A percentile compares a stretch with the other conserved stretches of the same genome.
phyloP scores from a whole-genome alignment of 768 basidiomycete genomes.

The Auricularia sp. region DNA sequence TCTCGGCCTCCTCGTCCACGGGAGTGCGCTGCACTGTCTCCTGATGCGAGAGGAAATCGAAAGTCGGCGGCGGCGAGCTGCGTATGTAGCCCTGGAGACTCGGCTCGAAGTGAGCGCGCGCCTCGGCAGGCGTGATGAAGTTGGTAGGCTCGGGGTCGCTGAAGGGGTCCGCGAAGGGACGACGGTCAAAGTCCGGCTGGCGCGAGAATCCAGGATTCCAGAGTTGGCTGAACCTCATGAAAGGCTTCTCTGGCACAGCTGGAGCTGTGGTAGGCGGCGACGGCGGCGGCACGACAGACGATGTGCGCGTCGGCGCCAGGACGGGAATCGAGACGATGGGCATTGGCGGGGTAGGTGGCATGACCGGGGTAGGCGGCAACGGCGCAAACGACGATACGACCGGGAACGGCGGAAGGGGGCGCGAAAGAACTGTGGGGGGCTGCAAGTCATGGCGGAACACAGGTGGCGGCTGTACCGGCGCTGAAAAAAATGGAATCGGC shows the following conservation, averaged over 20 bases:
- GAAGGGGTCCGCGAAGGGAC: background rate
- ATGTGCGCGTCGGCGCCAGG: background rate
- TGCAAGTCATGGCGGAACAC: too few species aligned
- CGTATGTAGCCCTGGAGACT: background rate
- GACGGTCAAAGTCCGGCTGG: conserved; percentile 4
- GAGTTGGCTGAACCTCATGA: background rate
- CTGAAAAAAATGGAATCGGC: too few species aligned
- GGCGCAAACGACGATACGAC: background rate
- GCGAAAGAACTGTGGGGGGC: background rate
- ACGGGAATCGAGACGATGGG: background rate
- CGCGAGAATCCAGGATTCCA: conserved; percentile 1
- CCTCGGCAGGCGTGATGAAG: background rate
- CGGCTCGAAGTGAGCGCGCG: background rate
- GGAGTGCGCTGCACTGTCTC: background rate
- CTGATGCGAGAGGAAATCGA: background rate
- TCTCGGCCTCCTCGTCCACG: background rate
- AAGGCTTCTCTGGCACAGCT: background rate
- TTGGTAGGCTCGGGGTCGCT: background rate
- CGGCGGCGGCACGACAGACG: background rate
- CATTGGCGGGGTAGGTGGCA: background rate
- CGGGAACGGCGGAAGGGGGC: background rate
- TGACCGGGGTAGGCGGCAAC: background rate
- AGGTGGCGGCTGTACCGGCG: too few species aligned
- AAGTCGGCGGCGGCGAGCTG: background rate
- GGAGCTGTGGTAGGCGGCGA: too few species aligned